Evolutionary conservation across 1,139 yeast genomes (phyloP), one percentile per base, ranked within the genome.

Genomic region (Suhomyces ambrosiae): DNA sequence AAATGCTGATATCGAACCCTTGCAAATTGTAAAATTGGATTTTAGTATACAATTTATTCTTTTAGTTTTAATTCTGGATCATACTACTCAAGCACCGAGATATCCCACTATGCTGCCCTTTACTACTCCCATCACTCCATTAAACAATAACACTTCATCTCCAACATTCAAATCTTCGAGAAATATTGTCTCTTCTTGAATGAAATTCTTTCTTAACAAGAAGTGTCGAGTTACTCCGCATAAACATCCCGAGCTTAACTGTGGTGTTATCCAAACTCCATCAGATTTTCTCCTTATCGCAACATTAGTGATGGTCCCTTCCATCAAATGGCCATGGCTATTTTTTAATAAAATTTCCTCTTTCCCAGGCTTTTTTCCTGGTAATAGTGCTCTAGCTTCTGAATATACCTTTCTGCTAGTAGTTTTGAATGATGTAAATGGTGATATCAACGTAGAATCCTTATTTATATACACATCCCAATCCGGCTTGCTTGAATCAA

Each of bases 371-470:
- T 53, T 52, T 10, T 44, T 38, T 5, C 70, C 69, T 2, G 75
- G 71, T 14, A 65, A 49, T n/a, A 60, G 44, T 37, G 85, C 63
- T 40, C 97, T 66, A 0, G 96, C 84, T 3, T 57, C 68, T 30
- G 67, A 72, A 57, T 90, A 90, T 34, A 71, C 79, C 2, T 67
- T 67, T 45, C 98, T 69, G 23, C 70, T 64, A 0, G 97, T 87
- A 0, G 97, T 92, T 56, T 92, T 92, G 65, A 90, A 86, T 3
- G 95, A 83, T 0, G 96, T 88, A 58, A 85, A 87, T 2, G 90
- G 87, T 0, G 94, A 79, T 0, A 79, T 73, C 36, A 74, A 53
- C 0, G 79, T 71, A 3, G 79, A 65, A 26, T 71, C 61, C 0
- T 68, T 52, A 55, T 86, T 94, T 5, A 88, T 53, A 49, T 78